Evolutionary conservation across 2,329 filamentous ascomycete genomes (phyloP).

Genomic region (Lachnellula arida): DNA sequence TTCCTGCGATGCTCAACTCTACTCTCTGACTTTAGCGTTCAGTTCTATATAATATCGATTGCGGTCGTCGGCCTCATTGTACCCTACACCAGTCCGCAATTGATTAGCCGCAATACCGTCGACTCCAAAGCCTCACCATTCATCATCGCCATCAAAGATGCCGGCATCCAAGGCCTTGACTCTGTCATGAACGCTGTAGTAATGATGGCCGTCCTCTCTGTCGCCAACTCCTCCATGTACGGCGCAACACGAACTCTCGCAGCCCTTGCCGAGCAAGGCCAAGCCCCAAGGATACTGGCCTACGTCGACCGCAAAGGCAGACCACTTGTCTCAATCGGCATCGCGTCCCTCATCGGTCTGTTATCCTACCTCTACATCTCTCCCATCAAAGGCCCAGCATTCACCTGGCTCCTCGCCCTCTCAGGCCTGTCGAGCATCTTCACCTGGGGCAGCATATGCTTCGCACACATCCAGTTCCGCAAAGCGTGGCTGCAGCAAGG

Average conservation of each 20-base stretch:
- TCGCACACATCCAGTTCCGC: slow-evolving; percentile 88
- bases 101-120: slow-evolving; percentile 55
- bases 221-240: slow-evolving; percentile 89
- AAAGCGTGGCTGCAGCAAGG: slow-evolving; percentile 64
- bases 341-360: slow-evolving; percentile 64
- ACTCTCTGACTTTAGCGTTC: slow-evolving; percentile 51
- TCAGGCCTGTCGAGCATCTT: slow-evolving; percentile 70
- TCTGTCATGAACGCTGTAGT: slow-evolving; percentile 93
- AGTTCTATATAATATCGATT: slow-evolving; percentile 81
- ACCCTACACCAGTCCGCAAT: slow-evolving; percentile 60
- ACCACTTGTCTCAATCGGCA: slow-evolving; percentile 65
- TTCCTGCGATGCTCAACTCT: slow-evolving; percentile 20
- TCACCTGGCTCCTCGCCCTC: slow-evolving; percentile 75
- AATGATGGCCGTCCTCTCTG: slow-evolving; percentile 81
- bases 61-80: slow-evolving; percentile 79
- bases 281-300: slow-evolving; percentile 70
- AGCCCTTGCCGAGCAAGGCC: slow-evolving; percentile 81
- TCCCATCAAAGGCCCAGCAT: slow-evolving; percentile 49
- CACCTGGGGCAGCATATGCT: slow-evolving; percentile 79
- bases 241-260: slow-evolving; percentile 86
- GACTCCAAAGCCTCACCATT: slow-evolving; percentile 81
- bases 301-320: slow-evolving; percentile 82
- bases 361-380: slow-evolving; percentile 73
- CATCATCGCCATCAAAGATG: slow-evolving; percentile 85
- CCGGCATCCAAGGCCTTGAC: slow-evolving; percentile 74